Conservation (phyloP, 2,329 filamentous ascomycete species). For the Ophiocordyceps camponoti-floridani region DNA sequence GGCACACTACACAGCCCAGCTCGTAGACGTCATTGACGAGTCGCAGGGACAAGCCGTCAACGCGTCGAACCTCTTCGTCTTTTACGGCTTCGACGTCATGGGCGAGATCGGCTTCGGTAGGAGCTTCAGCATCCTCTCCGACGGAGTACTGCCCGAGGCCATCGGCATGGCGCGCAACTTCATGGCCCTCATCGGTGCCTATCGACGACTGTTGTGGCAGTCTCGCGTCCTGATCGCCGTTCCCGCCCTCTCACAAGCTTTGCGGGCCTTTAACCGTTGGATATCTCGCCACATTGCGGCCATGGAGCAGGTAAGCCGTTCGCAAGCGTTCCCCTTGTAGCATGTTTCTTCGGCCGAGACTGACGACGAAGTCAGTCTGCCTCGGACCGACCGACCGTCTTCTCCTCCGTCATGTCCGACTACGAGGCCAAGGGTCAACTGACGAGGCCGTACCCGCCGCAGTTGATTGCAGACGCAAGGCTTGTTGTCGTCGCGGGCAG, state of each 20-base stretch:
- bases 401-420: background rate
- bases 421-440: background rate
- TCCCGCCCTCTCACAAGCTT: background rate
- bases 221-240: background rate
- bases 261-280: background rate
- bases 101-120: conserved; percentile 20
- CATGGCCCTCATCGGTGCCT: background rate
- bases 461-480: background rate
- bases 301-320: background rate
- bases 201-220: background rate
- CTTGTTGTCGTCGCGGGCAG: background rate
- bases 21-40: background rate
- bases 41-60: background rate
- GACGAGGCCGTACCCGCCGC: background rate
- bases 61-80: background rate
- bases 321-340: background rate
- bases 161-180: background rate
- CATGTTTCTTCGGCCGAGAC: background rate
- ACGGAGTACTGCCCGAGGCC: conserved; percentile 2
- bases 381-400: background rate
- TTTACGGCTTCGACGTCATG: conserved; percentile 16
- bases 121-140: background rate
- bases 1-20: background rate
- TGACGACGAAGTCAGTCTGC: background rate
- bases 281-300: background rate